Evolutionary conservation across 2,329 filamentous ascomycete genomes (phyloP), one percentile per base, ranked within the genome.

Genomic region (Beauveria medogensis): DNA sequence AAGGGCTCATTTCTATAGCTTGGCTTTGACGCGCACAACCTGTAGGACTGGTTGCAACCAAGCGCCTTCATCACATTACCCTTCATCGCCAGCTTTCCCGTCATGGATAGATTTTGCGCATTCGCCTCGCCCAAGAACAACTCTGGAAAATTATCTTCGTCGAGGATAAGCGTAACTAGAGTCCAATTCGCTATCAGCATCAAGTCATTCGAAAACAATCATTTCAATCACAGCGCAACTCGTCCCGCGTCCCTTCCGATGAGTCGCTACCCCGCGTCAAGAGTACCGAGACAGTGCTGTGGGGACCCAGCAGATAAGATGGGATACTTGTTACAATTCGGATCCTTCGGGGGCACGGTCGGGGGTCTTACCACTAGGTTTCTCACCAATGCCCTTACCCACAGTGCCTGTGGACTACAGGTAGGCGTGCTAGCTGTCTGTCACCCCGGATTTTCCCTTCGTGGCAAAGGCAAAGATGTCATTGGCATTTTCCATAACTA

Each of bases 31-130:
- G 77, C 89, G 86, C 26, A 88, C 87, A 80, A 90, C 91, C 80
- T 89, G 89, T 64, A 93, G 77, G 67, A 96, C 87, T 18, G 90
- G 88, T 76, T 95, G 90, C 76, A 94, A 83, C 92, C 93, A 52
- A 91, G 95, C 34, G 92, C 88, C 83, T 94, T 95, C 91, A 96
- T 96, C 58, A 96, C 84, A 74, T 96, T 90, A 59, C 92, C 92
- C 84, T 90, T 93, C 71, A 96, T 84, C 87, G 96, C 96, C 70
- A 96, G 81, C 81, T 94, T 95, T 67, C 92, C 92, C 26, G 83
- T 83, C 91, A 96, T 96, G 77, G 96, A 95, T 64, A 96, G 77
- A 69, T 86, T 85, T 80, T 96, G 92, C 59, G 92, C 90, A 72
- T 94, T 94, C 67, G 89, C 89, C 79, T 93, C 90, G 71, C 91